phyloP scores from a whole-genome alignment of 805 yeast genomes.

The Pichia deserticola region DNA sequence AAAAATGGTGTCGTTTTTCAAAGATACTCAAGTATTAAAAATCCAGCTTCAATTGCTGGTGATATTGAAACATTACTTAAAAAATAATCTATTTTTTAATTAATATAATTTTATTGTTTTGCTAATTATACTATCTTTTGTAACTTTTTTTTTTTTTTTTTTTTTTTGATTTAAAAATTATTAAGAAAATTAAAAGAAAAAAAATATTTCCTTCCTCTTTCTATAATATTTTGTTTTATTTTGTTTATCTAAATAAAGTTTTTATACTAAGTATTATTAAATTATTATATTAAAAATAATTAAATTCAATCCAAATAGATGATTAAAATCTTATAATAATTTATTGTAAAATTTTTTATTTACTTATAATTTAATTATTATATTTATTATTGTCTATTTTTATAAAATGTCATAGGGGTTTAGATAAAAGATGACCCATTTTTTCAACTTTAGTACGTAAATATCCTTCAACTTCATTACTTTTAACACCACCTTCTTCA shows the following conservation, averaged over 20 bases:
- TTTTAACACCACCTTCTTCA: slow-evolving; percentile 56
- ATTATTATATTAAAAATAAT: no score
- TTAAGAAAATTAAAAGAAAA: no score
- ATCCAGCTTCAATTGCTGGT: slow-evolving; percentile 54
- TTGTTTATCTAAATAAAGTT: no score
- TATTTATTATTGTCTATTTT: neutral
- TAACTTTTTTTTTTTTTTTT: neutral
- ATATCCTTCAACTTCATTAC: slow-evolving; percentile 87
- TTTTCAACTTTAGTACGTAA: slow-evolving; percentile 89
- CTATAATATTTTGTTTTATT: no score
- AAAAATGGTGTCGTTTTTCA: slow-evolving; percentile 46
- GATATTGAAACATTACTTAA: slow-evolving; percentile 53
- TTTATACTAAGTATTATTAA: no score
- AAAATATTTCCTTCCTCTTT: no score
- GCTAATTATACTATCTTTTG: neutral
- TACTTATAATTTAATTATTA: neutral
- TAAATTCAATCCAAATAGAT: no score
- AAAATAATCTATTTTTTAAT: neutral
- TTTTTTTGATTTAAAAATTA: no score
- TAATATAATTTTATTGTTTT: neutral
- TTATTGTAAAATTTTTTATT: no score
- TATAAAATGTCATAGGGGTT: slow-evolving; percentile 16
- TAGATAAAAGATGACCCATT: slow-evolving; percentile 88
- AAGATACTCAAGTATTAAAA: slow-evolving; percentile 52
- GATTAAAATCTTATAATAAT: no score